Conservation (phyloP, 192 early-diverging fungal species). For the Entophlyctis luteolus region DNA sequence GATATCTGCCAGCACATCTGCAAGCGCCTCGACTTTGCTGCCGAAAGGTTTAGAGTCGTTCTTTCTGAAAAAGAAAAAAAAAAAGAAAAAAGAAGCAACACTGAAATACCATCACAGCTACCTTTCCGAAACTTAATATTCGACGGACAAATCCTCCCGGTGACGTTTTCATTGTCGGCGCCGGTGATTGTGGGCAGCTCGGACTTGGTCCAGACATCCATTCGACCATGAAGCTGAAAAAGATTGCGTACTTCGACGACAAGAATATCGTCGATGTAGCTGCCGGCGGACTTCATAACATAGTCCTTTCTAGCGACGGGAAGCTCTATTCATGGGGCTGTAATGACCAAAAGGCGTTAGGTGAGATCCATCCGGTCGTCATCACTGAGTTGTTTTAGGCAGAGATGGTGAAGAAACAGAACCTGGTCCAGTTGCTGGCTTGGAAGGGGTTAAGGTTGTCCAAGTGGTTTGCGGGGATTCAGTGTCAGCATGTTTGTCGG, state of each 20-base stretch:
- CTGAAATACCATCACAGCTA: too few relatives aligned
- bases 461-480: constrained; percentile 83
- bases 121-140: not conserved
- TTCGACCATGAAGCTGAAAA: constrained; percentile 46
- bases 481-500: constrained; percentile 71
- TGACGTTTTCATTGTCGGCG: constrained; percentile 78
- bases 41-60: too few relatives aligned
- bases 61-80: too few relatives aligned
- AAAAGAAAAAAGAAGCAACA: too few relatives aligned
- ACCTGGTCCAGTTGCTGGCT: constrained; percentile 64
- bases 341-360: constrained; percentile 89
- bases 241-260: constrained; percentile 66
- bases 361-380: not conserved
- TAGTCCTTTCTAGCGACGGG: constrained; percentile 69
- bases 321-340: constrained; percentile 94
- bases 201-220: constrained; percentile 79
- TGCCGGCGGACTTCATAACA: constrained; percentile 84
- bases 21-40: too few relatives aligned
- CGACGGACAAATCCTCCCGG: constrained; percentile 37
- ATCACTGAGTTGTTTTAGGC: constrained; percentile 29
- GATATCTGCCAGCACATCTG: too few relatives aligned
- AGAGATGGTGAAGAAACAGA: constrained; percentile 59
- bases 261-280: constrained; percentile 72
- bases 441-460: constrained; percentile 70
- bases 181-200: constrained; percentile 86